phyloP scores from a whole-genome alignment of 2,329 filamentous ascomycete genomes.

The Falciphora oryzae region DNA sequence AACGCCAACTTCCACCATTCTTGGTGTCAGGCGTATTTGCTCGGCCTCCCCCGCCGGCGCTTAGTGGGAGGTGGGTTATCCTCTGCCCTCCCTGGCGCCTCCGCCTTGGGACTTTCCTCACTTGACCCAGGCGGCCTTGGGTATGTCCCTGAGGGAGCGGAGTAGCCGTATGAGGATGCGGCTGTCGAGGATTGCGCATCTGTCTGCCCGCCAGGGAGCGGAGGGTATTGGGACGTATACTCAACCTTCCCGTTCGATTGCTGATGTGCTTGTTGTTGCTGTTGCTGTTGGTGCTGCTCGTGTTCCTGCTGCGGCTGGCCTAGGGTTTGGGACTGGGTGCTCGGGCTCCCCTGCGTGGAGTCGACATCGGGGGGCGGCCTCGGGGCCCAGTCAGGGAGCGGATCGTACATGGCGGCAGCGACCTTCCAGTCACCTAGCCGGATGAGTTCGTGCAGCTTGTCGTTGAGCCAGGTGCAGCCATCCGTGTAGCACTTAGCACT shows the following conservation, averaged over 20 bases:
- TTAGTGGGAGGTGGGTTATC: conserved; percentile 7
- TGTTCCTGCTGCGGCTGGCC: conserved; percentile 8
- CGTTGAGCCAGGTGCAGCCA: conserved; percentile 14
- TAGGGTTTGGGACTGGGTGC: too few species aligned
- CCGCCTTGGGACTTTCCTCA: conserved; percentile 2
- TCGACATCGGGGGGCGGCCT: conserved; percentile 8
- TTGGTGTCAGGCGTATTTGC: conserved; percentile 7
- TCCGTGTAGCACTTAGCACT: conserved; percentile 13
- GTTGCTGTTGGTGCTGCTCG: conserved; percentile 10
- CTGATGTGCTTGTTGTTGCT: conserved; percentile 6
- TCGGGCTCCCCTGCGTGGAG: too few species aligned
- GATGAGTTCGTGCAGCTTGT: conserved; percentile 16
- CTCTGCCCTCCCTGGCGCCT: neutral
- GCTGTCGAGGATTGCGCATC: neutral
- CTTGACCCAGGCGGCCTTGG: neutral
- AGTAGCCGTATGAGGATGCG: neutral
- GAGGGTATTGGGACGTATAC: conserved; percentile 5
- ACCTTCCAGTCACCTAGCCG: conserved; percentile 16
- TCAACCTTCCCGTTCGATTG: conserved; percentile 6
- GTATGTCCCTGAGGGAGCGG: neutral
- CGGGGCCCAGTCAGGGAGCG: conserved; percentile 16
- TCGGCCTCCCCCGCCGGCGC: conserved; percentile 5
- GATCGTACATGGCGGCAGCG: conserved; percentile 16
- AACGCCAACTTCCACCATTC: neutral
- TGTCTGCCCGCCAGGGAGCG: conserved; percentile 2